These are phyloP conservation scores for Streptanthus diversifolius DNA, from an alignment of 345 rosid genomes.

Conservation along the genomic window DNA sequence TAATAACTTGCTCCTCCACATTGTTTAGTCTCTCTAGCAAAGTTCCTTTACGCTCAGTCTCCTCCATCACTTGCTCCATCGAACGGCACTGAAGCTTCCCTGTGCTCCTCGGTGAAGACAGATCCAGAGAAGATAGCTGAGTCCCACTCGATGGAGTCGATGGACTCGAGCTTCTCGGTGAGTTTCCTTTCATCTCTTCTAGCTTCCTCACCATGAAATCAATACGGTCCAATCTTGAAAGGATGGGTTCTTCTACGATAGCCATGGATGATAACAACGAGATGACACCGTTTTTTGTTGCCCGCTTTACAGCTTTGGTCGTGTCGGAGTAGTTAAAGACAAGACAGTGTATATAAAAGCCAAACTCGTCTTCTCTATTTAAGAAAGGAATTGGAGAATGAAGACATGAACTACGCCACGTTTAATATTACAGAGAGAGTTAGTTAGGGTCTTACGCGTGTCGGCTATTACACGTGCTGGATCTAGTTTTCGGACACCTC, in stretches of 20 bases:
- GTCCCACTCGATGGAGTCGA: slow-evolving; percentile 36
- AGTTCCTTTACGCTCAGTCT: slow-evolving; percentile 28
- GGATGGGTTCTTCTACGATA: slow-evolving; percentile 31
- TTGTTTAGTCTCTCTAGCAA: slow-evolving; percentile 29
- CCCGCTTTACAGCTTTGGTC: not conserved
- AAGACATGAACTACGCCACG: slow-evolving; percentile 20
- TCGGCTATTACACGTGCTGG: slow-evolving; percentile 13
- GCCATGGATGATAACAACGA: not conserved
- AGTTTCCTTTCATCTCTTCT: slow-evolving; percentile 33
- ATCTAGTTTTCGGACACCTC: not conserved
- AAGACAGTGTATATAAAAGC: not conserved
- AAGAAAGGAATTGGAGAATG: slow-evolving; percentile 4
- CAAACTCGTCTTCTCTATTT: slow-evolving; percentile 5
- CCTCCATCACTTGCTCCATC: slow-evolving; percentile 31
- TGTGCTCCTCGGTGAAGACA: slow-evolving; percentile 23
- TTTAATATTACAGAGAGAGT: slow-evolving; percentile 1
- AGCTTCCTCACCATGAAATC: slow-evolving; percentile 34
- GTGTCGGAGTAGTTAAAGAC: slow-evolving; percentile 1
- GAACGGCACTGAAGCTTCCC: slow-evolving; percentile 24
- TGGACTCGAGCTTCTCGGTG: slow-evolving; percentile 36
- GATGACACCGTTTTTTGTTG: not conserved
- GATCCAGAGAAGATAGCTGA: slow-evolving; percentile 26
- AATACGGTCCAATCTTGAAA: slow-evolving; percentile 37
- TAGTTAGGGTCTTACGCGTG: slow-evolving; percentile 17
- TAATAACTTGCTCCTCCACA: slow-evolving; percentile 34